phyloP scores from a whole-genome alignment of 2,329 filamentous ascomycete genomes.

The Trichophyton schoenleinii region DNA sequence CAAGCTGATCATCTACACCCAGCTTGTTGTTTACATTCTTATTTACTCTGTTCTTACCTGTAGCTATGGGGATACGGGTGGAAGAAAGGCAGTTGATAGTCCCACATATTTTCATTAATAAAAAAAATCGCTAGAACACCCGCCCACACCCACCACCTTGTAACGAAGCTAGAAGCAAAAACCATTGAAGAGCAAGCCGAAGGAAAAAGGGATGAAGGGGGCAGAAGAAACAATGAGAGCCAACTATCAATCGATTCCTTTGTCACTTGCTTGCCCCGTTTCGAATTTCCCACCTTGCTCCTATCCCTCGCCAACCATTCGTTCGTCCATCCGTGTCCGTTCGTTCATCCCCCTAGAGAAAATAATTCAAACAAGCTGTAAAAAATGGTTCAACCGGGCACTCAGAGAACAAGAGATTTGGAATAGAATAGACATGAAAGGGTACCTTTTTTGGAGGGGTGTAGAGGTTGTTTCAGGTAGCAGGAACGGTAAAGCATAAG shows the following conservation, averaged over 20 bases:
- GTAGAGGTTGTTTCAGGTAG: background rate
- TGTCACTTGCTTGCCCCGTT: too few species aligned
- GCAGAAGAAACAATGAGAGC: too few species aligned
- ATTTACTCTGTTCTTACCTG: too few species aligned
- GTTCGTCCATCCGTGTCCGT: background rate
- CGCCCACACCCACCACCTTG: too few species aligned
- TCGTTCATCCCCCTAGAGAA: background rate
- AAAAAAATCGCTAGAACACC: too few species aligned
- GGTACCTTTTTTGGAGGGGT: background rate
- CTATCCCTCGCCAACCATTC: background rate
- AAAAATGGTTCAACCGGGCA: background rate
- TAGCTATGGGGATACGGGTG: too few species aligned
- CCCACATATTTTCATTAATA: too few species aligned
- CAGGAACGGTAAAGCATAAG: background rate
- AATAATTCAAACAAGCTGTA: slow-evolving; percentile 1
- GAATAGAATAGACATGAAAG: background rate
- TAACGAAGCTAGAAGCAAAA: too few species aligned
- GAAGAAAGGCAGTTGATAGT: too few species aligned
- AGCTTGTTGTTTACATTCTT: background rate
- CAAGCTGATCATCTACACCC: background rate
- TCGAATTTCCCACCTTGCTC: background rate
- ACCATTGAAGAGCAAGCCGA: too few species aligned
- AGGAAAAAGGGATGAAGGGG: too few species aligned
- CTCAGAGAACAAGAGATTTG: slow-evolving; percentile 1
- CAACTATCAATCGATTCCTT: too few species aligned